Percentiles rank a stretch among this genome's conserved stretches.
Conservation (phyloP, 495 filamentous ascomycete species). For the Ascobolus immersus region DNA sequence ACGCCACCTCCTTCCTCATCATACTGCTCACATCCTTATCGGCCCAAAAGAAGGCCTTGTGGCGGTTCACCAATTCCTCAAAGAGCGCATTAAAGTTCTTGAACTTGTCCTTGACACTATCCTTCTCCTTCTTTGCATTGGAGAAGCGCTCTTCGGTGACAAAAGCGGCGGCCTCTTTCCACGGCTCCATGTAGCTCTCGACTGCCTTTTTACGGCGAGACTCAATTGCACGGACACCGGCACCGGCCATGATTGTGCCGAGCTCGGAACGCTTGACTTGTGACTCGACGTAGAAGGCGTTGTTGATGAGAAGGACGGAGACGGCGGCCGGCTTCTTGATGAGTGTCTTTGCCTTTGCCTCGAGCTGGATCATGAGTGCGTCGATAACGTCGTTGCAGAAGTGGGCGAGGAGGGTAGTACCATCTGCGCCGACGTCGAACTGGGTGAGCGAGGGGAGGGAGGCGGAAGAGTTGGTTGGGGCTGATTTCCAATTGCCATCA, state of each 20-base stretch:
- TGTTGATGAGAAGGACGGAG: conserved; percentile 83
- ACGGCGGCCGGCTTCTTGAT: conserved; percentile 53
- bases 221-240: conserved; percentile 40
- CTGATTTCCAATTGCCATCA: conserved; percentile 64
- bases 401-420: conserved; percentile 61
- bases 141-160: conserved; percentile 87
- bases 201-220: conserved; percentile 66
- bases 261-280: conserved; percentile 67
- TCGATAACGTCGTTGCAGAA: conserved; percentile 74
- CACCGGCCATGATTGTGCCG: conserved; percentile 38
- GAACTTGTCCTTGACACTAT: conserved; percentile 90
- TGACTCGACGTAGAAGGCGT: conserved; percentile 59
- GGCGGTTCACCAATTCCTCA: conserved; percentile 57
- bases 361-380: conserved; percentile 47
- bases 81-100: conserved; percentile 72
- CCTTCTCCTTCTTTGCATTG: conserved; percentile 68
- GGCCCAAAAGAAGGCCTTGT: conserved; percentile 50
- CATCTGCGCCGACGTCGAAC: conserved; percentile 77
- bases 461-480: conserved; percentile 18
- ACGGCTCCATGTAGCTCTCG: conserved; percentile 59
- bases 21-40: conserved; percentile 64
- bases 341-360: conserved; percentile 43
- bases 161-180: conserved; percentile 61
- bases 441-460: conserved; percentile 35
- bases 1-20: conserved; percentile 54